phyloP scores from a whole-genome alignment of 1,284 basidiomycete genomes.

The Microbotryum violaceum region DNA sequence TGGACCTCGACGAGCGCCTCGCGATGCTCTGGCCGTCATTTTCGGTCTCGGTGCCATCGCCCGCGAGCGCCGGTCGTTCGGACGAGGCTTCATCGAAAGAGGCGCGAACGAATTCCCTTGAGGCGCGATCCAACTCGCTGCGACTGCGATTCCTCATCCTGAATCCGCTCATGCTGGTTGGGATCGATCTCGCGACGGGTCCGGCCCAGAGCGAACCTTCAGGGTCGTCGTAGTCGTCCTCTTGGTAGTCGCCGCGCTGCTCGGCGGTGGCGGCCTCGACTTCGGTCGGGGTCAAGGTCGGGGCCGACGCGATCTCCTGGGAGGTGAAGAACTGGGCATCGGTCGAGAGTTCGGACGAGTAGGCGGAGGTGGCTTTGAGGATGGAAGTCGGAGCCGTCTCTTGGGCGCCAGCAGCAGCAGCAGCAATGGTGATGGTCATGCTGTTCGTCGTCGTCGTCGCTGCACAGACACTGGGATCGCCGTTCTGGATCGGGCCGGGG shows the following conservation, averaged over 20 bases:
- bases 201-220: slow-evolving; percentile 34
- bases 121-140: slow-evolving; percentile 22
- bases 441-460: too few relatives aligned
- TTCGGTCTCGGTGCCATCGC: neutral
- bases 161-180: slow-evolving; percentile 33
- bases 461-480: too few relatives aligned
- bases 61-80: neutral
- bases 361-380: slow-evolving; percentile 23
- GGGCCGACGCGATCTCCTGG: slow-evolving; percentile 3
- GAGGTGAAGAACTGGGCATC: slow-evolving; percentile 28
- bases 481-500: too few relatives aligned
- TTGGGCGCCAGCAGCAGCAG: too few relatives aligned
- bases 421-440: neutral
- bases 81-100: neutral
- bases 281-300: neutral
- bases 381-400: slow-evolving; percentile 10
- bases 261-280: slow-evolving; percentile 1
- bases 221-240: slow-evolving; percentile 37
- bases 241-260: slow-evolving; percentile 11
- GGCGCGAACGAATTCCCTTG: slow-evolving; percentile 5
- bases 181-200: slow-evolving; percentile 32
- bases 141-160: slow-evolving; percentile 28
- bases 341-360: slow-evolving; percentile 8
- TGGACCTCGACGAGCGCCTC: slow-evolving; percentile 13
- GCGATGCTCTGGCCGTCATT: slow-evolving; percentile 11